These are phyloP conservation scores for Paraurostyla sp. DNA, from an alignment of 73 alveolate genomes.

Conservation along the genomic window DNA sequence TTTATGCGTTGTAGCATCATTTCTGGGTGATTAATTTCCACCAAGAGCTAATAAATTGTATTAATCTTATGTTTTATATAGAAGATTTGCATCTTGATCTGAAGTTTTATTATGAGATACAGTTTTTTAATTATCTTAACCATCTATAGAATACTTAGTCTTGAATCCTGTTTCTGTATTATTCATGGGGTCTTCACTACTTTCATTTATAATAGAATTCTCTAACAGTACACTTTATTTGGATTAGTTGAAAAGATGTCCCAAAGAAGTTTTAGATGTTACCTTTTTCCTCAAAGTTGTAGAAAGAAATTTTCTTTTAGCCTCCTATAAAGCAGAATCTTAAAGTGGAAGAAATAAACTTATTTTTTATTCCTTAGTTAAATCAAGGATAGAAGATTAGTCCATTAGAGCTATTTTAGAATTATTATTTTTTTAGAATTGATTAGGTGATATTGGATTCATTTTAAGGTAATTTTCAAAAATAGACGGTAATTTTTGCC, in stretches of 20 bases:
- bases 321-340: slow-evolving; percentile 20
- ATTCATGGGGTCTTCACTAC: not conserved
- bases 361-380: not conserved
- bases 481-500: not conserved
- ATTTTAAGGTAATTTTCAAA: slow-evolving; percentile 3
- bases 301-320: not conserved
- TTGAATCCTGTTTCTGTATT: not conserved
- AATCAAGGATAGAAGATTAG: not conserved
- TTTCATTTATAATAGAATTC: not conserved
- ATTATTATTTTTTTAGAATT: not conserved
- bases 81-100: no score
- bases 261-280: not conserved
- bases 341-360: not conserved
- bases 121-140: no score
- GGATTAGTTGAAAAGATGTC: not conserved
- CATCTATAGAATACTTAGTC: no score
- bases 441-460: not conserved
- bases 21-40: not conserved
- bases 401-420: not conserved
- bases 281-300: not conserved
- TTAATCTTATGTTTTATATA: no score
- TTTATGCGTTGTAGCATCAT: not conserved
- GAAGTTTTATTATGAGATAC: no score
- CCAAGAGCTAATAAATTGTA: not conserved
- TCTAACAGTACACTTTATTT: not conserved